phyloP scores from a whole-genome alignment of 208 protist genomes.

The Crithidia sp. region DNA sequence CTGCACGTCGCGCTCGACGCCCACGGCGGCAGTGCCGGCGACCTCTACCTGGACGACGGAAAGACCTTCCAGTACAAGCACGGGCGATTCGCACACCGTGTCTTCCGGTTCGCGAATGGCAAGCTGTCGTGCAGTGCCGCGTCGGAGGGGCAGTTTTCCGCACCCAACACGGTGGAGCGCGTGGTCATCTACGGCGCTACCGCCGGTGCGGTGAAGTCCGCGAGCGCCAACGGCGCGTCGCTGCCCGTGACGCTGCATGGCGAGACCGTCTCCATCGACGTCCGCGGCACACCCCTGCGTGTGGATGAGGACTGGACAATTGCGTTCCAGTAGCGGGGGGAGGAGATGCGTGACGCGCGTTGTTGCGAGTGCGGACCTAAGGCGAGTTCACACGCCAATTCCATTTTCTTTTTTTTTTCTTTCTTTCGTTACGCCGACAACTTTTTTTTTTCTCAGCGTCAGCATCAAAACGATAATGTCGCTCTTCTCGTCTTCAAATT shows the following conservation, averaged over 20 bases:
- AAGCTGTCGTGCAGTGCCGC: conserved; percentile 32
- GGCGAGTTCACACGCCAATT: background rate
- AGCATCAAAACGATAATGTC: background rate
- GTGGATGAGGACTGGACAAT: conserved; percentile 19
- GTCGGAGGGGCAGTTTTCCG: conserved; percentile 21
- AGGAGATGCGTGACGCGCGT: background rate
- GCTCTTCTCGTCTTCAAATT: too few relatives aligned
- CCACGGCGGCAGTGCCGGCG: conserved; percentile 46
- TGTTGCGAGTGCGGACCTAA: too few relatives aligned
- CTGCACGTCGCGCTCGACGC: conserved; percentile 86
- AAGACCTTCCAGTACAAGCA: conserved; percentile 58
- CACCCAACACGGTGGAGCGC: conserved; percentile 61
- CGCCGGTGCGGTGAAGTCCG: background rate
- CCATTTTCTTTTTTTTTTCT: conserved; percentile 4
- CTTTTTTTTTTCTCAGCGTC: background rate
- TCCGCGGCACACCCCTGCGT: conserved; percentile 9
- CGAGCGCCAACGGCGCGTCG: conserved; percentile 2
- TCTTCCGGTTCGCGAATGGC: conserved; percentile 40
- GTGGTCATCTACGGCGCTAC: conserved; percentile 37
- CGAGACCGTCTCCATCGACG: conserved; percentile 18
- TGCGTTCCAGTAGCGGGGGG: conserved; percentile 6
- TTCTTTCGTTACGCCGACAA: background rate
- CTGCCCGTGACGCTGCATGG: conserved; percentile 15
- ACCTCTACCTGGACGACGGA: conserved; percentile 74
- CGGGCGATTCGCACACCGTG: conserved; percentile 45